These are phyloP conservation scores for Pezicula neosporulosa DNA, from an alignment of 2,329 filamentous ascomycete genomes.

Conservation along the genomic window DNA sequence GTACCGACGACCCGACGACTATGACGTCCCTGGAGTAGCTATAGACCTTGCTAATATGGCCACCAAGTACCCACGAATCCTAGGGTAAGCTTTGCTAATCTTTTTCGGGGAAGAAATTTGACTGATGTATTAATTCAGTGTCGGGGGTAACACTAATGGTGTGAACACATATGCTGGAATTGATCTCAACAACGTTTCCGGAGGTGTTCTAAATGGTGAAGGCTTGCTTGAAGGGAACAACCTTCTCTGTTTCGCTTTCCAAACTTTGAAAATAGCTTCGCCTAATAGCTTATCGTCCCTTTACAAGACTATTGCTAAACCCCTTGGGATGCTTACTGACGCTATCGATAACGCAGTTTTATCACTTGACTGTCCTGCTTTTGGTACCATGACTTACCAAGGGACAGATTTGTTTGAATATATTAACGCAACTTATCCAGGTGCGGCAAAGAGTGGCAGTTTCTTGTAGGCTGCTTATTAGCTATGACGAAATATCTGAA, in stretches of 20 bases:
- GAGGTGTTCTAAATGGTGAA: slow-evolving; percentile 39
- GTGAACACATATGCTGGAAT: slow-evolving; percentile 48
- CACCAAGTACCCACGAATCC: background rate
- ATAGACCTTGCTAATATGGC: background rate
- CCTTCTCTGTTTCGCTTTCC: slow-evolving; percentile 37
- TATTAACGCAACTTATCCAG: background rate
- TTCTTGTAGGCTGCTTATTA: background rate
- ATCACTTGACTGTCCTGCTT: background rate
- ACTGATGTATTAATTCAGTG: background rate
- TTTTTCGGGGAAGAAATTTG: too few relatives aligned
- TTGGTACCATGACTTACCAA: background rate
- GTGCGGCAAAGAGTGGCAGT: background rate
- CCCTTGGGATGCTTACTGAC: background rate
- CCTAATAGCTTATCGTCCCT: slow-evolving; percentile 37
- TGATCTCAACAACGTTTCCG: slow-evolving; percentile 37
- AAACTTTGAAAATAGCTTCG: slow-evolving; percentile 33
- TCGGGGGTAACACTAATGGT: slow-evolving; percentile 48
- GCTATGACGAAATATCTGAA: background rate
- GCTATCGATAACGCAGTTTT: background rate
- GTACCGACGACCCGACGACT: slow-evolving; percentile 6
- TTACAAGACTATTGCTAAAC: slow-evolving; percentile 14
- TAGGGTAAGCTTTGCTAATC: too few relatives aligned
- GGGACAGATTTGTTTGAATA: background rate
- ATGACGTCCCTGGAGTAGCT: background rate
- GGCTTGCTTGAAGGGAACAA: slow-evolving; percentile 44